These are phyloP conservation scores for Pouteria glomerata DNA, from an alignment of 148 eudicot genomes.

Conservation along the genomic window DNA sequence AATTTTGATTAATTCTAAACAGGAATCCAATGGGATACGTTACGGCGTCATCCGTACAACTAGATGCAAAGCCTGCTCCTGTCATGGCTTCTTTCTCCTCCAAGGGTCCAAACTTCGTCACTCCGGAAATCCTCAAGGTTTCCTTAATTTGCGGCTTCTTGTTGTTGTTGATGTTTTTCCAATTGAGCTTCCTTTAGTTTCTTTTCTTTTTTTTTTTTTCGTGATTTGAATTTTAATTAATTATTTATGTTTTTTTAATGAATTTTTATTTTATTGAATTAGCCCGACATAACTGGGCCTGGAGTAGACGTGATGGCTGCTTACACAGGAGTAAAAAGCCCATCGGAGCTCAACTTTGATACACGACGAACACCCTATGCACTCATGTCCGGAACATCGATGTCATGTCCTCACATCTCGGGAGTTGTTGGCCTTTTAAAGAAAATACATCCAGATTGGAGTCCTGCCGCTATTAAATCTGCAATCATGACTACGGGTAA, in stretches of 20 bases:
- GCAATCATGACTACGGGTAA: conserved; percentile 76
- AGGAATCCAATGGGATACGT: conserved; percentile 38
- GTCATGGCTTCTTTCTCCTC: conserved; percentile 65
- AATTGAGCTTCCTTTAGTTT: background rate
- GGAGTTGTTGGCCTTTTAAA: conserved; percentile 61
- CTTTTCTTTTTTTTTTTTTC: background rate
- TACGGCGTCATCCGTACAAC: conserved; percentile 8
- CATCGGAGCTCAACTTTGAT: conserved; percentile 23
- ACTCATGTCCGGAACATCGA: conserved; percentile 55
- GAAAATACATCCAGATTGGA: conserved; percentile 53
- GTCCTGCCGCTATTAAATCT: conserved; percentile 58
- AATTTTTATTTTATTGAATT: background rate
- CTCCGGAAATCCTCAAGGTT: conserved; percentile 62
- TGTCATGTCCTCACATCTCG: conserved; percentile 72
- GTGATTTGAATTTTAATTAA: background rate
- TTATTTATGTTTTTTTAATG: background rate
- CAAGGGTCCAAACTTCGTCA: conserved; percentile 55
- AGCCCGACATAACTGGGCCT: conserved; percentile 83
- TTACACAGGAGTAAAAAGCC: conserved; percentile 33
- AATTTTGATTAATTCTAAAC: background rate
- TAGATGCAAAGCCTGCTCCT: conserved; percentile 52
- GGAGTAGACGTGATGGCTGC: conserved; percentile 72
- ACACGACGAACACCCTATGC: conserved; percentile 27
- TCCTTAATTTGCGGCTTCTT: no score
- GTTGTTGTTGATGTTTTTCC: no score